phyloP scores from a whole-genome alignment of 257 asterid genomes.

The Datura wrightii region DNA sequence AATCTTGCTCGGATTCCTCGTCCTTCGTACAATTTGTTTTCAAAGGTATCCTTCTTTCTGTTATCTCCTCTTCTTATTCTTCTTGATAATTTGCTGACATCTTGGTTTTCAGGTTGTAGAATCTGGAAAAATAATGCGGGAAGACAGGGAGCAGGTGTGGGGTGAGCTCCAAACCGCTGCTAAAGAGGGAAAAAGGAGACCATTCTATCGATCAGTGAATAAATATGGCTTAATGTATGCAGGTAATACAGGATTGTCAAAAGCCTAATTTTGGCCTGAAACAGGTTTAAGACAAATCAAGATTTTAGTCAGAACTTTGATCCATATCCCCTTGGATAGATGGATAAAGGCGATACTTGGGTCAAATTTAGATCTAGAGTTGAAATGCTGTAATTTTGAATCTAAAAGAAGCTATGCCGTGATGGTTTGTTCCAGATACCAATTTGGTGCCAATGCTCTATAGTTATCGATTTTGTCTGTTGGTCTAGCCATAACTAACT shows the following conservation, averaged over 20 bases:
- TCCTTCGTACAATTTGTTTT: conserved; percentile 76
- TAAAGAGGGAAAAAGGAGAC: conserved; percentile 68
- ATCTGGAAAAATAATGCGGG: conserved; percentile 70
- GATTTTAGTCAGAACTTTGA: not conserved
- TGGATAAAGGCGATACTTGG: not conserved
- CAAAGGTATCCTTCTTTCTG: conserved; percentile 54
- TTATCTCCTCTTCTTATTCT: conserved; percentile 3
- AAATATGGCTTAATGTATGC: conserved; percentile 92
- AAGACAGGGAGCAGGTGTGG: conserved; percentile 80
- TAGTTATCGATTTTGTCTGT: conserved; percentile 10
- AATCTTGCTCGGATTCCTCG: conserved; percentile 84
- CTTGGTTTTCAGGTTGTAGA: conserved; percentile 63
- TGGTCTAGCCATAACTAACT: conserved; percentile 22
- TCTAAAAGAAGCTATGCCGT: not conserved
- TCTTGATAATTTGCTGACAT: conserved; percentile 27
- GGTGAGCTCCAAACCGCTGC: conserved; percentile 76
- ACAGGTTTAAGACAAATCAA: not conserved
- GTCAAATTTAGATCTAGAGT: conserved; percentile 21
- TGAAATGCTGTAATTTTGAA: not conserved
- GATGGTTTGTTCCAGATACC: not conserved
- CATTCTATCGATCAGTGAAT: conserved; percentile 79
- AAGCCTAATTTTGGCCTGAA: not conserved
- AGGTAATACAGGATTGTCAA: conserved; percentile 51
- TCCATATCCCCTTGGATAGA: not conserved
- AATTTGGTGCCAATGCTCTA: conserved; percentile 23